Base-by-base conservation (phyloP, 192 early-diverging fungal genomes). In the Mortierella alpina region DNA sequence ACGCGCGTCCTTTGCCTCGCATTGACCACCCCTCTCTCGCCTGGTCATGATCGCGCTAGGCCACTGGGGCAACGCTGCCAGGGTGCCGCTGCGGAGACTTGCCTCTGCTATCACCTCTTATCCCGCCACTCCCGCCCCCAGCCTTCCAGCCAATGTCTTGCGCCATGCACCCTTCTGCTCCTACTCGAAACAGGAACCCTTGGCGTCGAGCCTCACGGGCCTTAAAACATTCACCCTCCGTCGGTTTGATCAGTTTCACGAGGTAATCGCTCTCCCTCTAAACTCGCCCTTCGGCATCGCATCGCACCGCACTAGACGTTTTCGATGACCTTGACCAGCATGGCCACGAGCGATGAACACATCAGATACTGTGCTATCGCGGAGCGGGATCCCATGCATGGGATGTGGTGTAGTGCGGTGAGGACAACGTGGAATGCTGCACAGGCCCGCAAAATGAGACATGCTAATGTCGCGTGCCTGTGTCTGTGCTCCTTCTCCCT, bases 21-120 rank as follows among this genome's bases (percentile, higher is more conserved):
- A n/a, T 15, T 51, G n/a, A 20, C 20, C 54, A 56, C 54, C 54
- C 54, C 4, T 51, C 50, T 7, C 20, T 56, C 54, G 20, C 54
- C 12, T 15, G 54, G n/a, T 56, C 20, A 70, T 70, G 68, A 70
- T 70, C 59, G 17, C 42, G 41, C 68, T 53, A 48, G 50, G 59
- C 49, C 57, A 46, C 41, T 69, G 67, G 20, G n/a, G 49, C 40
- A 31, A 53, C 41, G 68, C 59, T 22, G 59, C 41, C 42, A 56
- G 59, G 45, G 50, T 49, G 2, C 68, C 68, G 50, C 68, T 70
- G 59, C 68, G 68, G 68, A 70, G 50, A 39, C 59, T 70, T 23
- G 68, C 49, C 41, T 61, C 54, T 14, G 22, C 68, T 50, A 39
- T 70, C 9, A 14, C 58, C 11, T 48, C 45, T 47, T 12, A 7